phyloP scores from a whole-genome alignment of 306 rosid genomes.

The Vicia sativa region DNA sequence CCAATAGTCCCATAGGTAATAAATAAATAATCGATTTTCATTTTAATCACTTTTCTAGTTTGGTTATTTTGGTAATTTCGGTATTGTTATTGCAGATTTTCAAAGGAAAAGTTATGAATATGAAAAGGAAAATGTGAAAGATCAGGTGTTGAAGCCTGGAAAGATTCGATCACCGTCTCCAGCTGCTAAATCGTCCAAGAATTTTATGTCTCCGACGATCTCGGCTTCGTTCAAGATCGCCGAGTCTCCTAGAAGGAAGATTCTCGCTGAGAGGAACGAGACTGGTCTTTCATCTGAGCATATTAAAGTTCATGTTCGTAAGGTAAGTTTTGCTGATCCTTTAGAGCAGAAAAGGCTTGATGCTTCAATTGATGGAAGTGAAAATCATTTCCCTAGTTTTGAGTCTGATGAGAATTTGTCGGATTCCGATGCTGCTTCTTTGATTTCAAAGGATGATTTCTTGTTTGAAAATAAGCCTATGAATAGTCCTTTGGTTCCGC shows the following conservation, averaged over 20 bases:
- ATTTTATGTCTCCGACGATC: slow-evolving; percentile 89
- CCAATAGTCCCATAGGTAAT: slow-evolving; percentile 73
- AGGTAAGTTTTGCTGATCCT: slow-evolving; percentile 53
- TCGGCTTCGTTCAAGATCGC: slow-evolving; percentile 77
- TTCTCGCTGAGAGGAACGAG: slow-evolving; percentile 72
- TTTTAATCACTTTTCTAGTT: no score
- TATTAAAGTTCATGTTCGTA: slow-evolving; percentile 50
- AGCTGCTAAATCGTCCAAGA: slow-evolving; percentile 57
- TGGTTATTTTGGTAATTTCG: neutral
- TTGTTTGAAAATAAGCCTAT: no score
- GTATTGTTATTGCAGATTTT: slow-evolving; percentile 48
- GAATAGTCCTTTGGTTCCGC: no score
- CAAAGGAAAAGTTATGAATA: slow-evolving; percentile 48
- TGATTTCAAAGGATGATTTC: slow-evolving; percentile 11
- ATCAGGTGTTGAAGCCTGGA: slow-evolving; percentile 44
- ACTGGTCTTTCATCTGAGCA: slow-evolving; percentile 42
- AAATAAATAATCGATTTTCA: neutral
- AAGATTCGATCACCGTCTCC: slow-evolving; percentile 81
- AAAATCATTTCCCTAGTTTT: slow-evolving; percentile 2
- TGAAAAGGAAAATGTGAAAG: slow-evolving; percentile 82
- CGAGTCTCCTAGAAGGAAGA: slow-evolving; percentile 71
- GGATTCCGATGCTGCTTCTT: slow-evolving; percentile 22
- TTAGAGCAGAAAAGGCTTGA: slow-evolving; percentile 39
- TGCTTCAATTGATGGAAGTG: slow-evolving; percentile 22
- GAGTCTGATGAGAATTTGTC: slow-evolving; percentile 41